Percentiles rank a stretch among this genome's conserved stretches.
Evolutionary conservation across 768 basidiomycete genomes (phyloP).

Genomic region (Leccinum imitatum): DNA sequence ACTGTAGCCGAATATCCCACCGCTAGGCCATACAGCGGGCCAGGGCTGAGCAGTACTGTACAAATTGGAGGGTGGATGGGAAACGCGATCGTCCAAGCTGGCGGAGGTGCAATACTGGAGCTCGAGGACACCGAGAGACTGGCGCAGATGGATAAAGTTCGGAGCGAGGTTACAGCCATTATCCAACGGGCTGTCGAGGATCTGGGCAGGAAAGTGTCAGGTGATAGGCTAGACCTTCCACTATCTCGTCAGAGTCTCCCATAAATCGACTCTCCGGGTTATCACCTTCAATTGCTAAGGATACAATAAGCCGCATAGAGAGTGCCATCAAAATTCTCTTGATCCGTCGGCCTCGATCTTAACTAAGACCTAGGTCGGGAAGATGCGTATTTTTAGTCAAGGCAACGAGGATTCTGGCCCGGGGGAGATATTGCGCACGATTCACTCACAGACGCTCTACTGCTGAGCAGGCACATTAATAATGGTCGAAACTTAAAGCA

Average conservation of each 20-base stretch:
- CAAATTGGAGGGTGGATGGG: constrained; percentile 17
- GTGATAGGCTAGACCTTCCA: constrained; percentile 31
- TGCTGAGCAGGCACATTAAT: background rate
- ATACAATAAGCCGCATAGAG: background rate
- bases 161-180: constrained; percentile 54
- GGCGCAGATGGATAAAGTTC: constrained; percentile 37
- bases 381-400: background rate
- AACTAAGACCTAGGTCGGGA: background rate
- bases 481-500: background rate
- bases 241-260: background rate
- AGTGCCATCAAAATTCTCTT: background rate
- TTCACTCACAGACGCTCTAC: background rate
- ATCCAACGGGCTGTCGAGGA: constrained; percentile 54
- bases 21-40: background rate
- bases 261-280: background rate
- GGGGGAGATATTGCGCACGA: background rate
- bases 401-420: background rate
- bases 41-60: background rate
- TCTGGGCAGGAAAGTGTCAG: constrained; percentile 52
- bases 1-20: background rate
- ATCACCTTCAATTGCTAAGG: background rate
- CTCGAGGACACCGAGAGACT: constrained; percentile 6
- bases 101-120: constrained; percentile 4
- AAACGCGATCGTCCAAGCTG: constrained; percentile 2
- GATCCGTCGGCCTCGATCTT: background rate